Evolutionary conservation across 345 rosid genomes (phyloP).

Genomic region (Brassica carinata): DNA sequence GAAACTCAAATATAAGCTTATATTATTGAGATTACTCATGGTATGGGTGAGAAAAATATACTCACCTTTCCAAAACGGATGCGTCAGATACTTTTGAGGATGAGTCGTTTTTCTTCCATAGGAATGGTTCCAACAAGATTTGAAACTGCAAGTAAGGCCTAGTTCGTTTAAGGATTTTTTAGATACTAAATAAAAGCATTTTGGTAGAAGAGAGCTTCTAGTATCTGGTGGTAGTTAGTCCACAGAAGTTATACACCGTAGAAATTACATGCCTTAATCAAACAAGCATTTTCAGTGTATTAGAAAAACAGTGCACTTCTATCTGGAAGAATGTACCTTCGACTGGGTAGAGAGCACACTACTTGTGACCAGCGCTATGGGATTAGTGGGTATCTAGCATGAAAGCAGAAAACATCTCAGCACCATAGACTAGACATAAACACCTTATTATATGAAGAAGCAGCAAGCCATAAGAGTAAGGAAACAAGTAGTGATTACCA

Average conservation of each 20-base stretch:
- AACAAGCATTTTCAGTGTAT: background rate
- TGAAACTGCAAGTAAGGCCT: constrained; percentile 53
- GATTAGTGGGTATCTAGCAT: constrained; percentile 79
- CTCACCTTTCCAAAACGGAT: constrained; percentile 56
- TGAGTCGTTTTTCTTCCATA: constrained; percentile 64
- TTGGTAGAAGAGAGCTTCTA: constrained; percentile 5
- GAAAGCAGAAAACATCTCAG: constrained; percentile 16
- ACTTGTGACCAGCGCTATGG: constrained; percentile 62
- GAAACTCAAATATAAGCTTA: background rate
- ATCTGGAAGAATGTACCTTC: constrained; percentile 60
- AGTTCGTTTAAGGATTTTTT: background rate
- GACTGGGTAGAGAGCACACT: constrained; percentile 73
- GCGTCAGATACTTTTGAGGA: constrained; percentile 45
- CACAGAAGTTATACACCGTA: background rate
- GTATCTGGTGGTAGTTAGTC: constrained; percentile 17
- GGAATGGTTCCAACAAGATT: constrained; percentile 69
- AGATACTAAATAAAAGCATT: background rate
- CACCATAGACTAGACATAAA: constrained; percentile 15
- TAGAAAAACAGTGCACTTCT: background rate
- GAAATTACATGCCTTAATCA: background rate
- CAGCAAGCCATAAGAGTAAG: constrained; percentile 19
- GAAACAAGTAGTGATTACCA: constrained; percentile 53
- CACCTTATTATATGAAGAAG: constrained; percentile 13
- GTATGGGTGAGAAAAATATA: background rate
- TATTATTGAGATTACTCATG: background rate